These are phyloP conservation scores for Musa beccarii DNA, from an alignment of 176 grass and related monocot genomes.

Conservation along the genomic window DNA sequence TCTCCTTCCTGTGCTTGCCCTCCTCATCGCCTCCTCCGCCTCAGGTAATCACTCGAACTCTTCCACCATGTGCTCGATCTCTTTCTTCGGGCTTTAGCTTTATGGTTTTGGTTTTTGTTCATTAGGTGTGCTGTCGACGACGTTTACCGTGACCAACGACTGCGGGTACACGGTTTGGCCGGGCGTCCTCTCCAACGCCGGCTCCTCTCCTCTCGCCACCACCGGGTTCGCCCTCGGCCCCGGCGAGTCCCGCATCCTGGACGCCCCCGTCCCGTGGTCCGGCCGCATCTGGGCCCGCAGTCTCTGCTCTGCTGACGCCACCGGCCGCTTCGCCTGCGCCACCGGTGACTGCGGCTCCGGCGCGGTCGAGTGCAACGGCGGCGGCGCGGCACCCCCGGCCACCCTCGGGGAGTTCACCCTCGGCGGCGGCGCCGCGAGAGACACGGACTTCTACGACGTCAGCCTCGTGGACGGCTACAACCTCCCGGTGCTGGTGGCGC, in stretches of 20 bases:
- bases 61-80: not conserved
- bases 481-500: conserved; percentile 30
- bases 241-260: conserved; percentile 35
- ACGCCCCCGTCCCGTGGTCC: conserved; percentile 41
- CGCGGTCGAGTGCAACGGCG: conserved; percentile 43
- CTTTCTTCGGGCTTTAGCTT: not conserved
- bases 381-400: conserved; percentile 30
- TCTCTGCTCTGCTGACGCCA: conserved; percentile 31
- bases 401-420: conserved; percentile 68
- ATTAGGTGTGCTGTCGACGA: conserved; percentile 31
- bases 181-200: conserved; percentile 44
- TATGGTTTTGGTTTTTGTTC: not conserved
- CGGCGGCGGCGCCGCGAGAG: conserved; percentile 29
- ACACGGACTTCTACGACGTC: conserved; percentile 89
- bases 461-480: conserved; percentile 85
- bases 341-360: conserved; percentile 62
- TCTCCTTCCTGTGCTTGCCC: not conserved
- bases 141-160: conserved; percentile 52
- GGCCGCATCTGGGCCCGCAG: conserved; percentile 61
- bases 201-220: conserved; percentile 30
- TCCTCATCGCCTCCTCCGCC: not conserved
- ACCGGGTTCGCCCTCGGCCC: conserved; percentile 58
- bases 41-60: not conserved
- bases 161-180: conserved; percentile 59
- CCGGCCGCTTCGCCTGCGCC: conserved; percentile 32